Percentiles rank a stretch among this genome's conserved stretches.
Conservation (phyloP, 495 filamentous ascomycete species). For the Friedmanniomyces simplex region DNA sequence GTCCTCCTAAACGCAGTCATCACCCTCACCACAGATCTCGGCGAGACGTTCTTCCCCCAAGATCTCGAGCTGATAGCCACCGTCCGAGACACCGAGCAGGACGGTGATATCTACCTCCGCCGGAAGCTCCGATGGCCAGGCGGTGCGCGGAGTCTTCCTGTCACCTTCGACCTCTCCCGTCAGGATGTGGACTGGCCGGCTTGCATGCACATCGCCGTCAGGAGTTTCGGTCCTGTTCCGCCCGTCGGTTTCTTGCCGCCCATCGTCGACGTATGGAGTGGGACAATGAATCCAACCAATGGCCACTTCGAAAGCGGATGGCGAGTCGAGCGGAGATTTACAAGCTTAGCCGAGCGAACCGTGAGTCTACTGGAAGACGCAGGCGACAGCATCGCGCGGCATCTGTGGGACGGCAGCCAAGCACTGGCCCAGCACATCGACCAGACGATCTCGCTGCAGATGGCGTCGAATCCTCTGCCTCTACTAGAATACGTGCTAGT, state of each 20-base stretch:
- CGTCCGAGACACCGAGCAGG: slow-evolving; percentile 30
- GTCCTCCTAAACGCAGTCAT: slow-evolving; percentile 41
- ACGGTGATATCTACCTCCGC: slow-evolving; percentile 35
- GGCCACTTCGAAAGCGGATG: slow-evolving; percentile 34
- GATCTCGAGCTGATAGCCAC: slow-evolving; percentile 46
- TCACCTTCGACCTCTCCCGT: slow-evolving; percentile 27
- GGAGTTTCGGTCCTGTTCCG: slow-evolving; percentile 7
- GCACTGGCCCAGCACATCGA: slow-evolving; percentile 41
- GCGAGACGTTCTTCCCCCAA: slow-evolving; percentile 69
- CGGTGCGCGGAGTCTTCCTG: slow-evolving; percentile 42
- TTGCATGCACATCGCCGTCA: slow-evolving; percentile 27
- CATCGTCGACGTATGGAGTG: slow-evolving; percentile 49
- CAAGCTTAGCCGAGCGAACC: slow-evolving; percentile 6
- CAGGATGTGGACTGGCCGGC: slow-evolving; percentile 19
- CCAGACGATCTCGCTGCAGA: slow-evolving; percentile 18
- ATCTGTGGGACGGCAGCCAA: slow-evolving; percentile 80
- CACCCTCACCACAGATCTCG: slow-evolving; percentile 83
- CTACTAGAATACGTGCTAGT: slow-evolving; percentile 19
- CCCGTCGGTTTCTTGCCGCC: slow-evolving; percentile 29
- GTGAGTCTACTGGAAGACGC: slow-evolving; percentile 73
- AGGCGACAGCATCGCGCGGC: slow-evolving; percentile 87
- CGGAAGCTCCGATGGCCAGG: slow-evolving; percentile 40
- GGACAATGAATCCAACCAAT: slow-evolving; percentile 34
- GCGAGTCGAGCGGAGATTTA: slow-evolving; percentile 45
- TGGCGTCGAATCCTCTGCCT: slow-evolving; percentile 9